Conservation (phyloP, 202 grass and related monocot species). For the Panicum hallii region DNA sequence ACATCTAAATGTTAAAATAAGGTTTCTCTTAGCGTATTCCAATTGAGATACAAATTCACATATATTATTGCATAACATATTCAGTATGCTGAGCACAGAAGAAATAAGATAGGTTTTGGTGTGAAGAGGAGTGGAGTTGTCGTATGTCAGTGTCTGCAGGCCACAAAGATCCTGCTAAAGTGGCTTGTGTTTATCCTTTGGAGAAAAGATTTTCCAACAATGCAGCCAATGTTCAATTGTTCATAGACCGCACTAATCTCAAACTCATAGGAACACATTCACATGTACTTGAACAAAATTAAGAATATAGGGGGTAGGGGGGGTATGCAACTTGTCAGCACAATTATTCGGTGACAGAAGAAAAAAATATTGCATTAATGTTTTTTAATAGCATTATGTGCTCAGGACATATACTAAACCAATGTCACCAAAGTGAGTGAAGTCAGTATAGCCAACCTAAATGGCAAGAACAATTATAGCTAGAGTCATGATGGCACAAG, state of each 20-base stretch:
- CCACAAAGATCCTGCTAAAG: not conserved
- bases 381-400: not conserved
- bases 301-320: not conserved
- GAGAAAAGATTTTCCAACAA: conserved; percentile 3
- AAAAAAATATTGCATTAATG: not conserved
- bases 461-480: conserved; percentile 16
- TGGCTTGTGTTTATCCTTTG: not conserved
- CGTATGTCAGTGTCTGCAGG: not conserved
- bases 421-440: conserved; percentile 15
- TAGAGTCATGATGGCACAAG: not conserved
- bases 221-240: not conserved
- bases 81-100: not conserved
- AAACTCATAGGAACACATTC: not conserved
- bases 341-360: not conserved
- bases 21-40: not conserved
- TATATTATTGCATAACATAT: not conserved
- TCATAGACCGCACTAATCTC: not conserved
- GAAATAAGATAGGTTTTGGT: not conserved
- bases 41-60: not conserved
- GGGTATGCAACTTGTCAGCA: not conserved
- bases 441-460: not conserved
- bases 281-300: not conserved
- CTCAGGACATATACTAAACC: not conserved
- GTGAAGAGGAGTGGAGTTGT: not conserved
- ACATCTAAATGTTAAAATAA: not conserved